Evolutionary conservation across 371 early-diverging fungal genomes (phyloP), one percentile per base, ranked within the genome.

Genomic region (Homolaphlyctis polyrhiza): DNA sequence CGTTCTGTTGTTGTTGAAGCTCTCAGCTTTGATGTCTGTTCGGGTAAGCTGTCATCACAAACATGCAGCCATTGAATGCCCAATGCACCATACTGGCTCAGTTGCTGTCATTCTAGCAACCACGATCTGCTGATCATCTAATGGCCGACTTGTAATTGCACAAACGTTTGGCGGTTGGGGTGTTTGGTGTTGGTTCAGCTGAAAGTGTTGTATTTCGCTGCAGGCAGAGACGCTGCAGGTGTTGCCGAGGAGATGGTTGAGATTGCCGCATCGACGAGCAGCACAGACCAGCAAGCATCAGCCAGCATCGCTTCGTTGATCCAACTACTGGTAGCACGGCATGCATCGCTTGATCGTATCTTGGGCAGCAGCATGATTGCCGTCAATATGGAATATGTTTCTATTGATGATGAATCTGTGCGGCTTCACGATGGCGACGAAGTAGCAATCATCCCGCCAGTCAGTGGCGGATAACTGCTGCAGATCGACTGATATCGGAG

Each of bases 401-500:
- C 2, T n/a, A 25, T 21, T 2, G 28, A 55, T 27, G 55, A 33
- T 25, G 11, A 4, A 25, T 3, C 2, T 2, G 77, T 74, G 28
- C 34, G 60, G 0, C 57, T 89, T 8, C 72, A 74, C 27, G 74
- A 71, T 8, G 74, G 70, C 29, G 83, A 86, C 59, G 89, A 88
- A 63, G 72, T 90, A 0, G 90, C 84, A 6, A 74, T 91, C 39
- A 88, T 91, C 25, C 88, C 91, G 18, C 90, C 88, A 23, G 91
- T 91, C 18, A 87, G 87, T 65, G 91, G 91, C 29, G 91, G 91
- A 36, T 86, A 33, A 67, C n/a, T n/a, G n/a, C n/a, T n/a, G n/a
- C n/a, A n/a, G n/a, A n/a, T n/a, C n/a, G n/a, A n/a, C n/a, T n/a
- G n/a, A n/a, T n/a, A n/a, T n/a, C n/a, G n/a, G n/a, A n/a, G n/a